Percentiles rank a stretch among this genome's conserved stretches.
These are phyloP conservation scores for Irpex sp. DNA, from an alignment of 1,284 basidiomycete species.

Conservation along the genomic window DNA sequence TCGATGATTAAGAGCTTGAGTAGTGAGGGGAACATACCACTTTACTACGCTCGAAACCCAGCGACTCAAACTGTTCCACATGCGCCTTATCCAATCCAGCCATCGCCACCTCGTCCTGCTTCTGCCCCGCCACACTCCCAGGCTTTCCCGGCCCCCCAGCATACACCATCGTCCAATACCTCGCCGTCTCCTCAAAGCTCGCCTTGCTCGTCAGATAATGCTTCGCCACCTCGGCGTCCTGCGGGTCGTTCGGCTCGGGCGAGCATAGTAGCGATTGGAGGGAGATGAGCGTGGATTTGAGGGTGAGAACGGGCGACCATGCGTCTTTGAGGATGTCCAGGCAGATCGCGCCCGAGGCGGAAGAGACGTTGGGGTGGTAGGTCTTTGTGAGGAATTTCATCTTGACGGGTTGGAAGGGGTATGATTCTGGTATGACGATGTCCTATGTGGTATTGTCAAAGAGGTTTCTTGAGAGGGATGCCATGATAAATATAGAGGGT, in stretches of 20 bases:
- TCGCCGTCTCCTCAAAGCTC: conserved; percentile 90
- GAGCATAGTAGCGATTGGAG: conserved; percentile 94
- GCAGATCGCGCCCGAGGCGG: conserved; percentile 90
- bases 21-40: conserved; percentile 53
- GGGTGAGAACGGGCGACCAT: conserved; percentile 91
- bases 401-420: conserved; percentile 97
- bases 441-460: conserved; percentile 51
- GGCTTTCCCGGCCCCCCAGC: conserved; percentile 65
- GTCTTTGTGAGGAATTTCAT: conserved; percentile 98
- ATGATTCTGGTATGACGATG: conserved; percentile 91
- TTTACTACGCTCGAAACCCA: conserved; percentile 74
- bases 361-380: conserved; percentile 97
- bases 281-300: conserved; percentile 96
- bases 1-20: not conserved
- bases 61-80: conserved; percentile 67
- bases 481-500: not conserved
- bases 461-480: not conserved
- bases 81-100: conserved; percentile 72
- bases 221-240: conserved; percentile 97
- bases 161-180: conserved; percentile 92
- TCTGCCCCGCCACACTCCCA: conserved; percentile 17
- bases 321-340: conserved; percentile 88
- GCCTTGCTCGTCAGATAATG: conserved; percentile 88
- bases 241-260: conserved; percentile 95
- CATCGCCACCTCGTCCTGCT: conserved; percentile 58